Conservation (phyloP, 2,329 filamentous ascomycete genomes). For the Cephalotrichum gorgonifer region DNA sequence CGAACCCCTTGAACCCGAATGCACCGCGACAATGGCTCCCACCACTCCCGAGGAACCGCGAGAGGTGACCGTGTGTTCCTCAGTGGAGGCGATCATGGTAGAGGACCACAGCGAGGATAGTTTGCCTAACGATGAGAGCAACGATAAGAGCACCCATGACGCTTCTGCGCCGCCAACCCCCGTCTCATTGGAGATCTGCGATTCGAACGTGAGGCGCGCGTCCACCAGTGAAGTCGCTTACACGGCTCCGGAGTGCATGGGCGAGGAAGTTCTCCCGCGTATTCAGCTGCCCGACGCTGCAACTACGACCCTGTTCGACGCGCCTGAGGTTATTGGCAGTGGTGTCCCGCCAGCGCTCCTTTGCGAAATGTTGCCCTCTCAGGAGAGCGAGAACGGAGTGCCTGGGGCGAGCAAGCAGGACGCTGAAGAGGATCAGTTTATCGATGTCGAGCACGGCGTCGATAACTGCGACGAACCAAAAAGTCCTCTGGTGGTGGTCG, state of each 20-base stretch:
- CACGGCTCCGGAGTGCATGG: background rate
- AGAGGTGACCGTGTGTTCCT: background rate
- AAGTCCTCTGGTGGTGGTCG: background rate
- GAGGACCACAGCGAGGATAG: too few species aligned
- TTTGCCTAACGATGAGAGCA: too few species aligned
- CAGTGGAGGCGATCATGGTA: background rate
- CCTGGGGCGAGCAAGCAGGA: background rate
- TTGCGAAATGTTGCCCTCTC: background rate
- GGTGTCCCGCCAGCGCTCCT: background rate
- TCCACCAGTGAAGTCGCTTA: background rate
- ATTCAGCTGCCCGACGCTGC: background rate
- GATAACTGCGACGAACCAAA: background rate
- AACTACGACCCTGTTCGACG: background rate
- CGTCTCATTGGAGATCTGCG: too few species aligned
- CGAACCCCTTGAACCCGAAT: constrained; percentile 4
- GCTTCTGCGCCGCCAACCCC: too few species aligned
- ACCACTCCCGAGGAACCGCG: background rate
- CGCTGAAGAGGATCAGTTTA: too few species aligned
- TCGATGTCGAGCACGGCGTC: too few species aligned
- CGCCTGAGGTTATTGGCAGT: background rate
- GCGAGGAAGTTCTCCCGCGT: background rate
- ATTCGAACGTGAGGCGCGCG: too few species aligned
- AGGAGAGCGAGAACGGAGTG: background rate
- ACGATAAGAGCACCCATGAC: too few species aligned
- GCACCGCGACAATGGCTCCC: too few species aligned